Conservation (phyloP, 345 rosid species). For the Bretschneidera sinensis region DNA sequence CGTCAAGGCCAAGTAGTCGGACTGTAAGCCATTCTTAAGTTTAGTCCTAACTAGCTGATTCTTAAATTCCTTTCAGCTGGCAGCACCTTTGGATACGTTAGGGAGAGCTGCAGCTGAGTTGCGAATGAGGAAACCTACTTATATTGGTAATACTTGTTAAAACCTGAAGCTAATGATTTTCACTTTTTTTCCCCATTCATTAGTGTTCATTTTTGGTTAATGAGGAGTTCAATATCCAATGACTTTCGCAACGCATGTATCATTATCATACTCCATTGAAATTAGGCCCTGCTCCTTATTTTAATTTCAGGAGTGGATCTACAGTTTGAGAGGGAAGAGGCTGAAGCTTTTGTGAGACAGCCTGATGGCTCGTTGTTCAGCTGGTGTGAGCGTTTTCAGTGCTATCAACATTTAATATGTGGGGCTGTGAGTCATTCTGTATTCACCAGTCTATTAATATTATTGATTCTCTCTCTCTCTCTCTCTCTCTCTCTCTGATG, state of each 20-base stretch:
- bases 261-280: background rate
- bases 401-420: slow-evolving; percentile 60
- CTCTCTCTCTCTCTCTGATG: background rate
- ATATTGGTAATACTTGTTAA: slow-evolving; percentile 43
- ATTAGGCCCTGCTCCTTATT: background rate
- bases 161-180: slow-evolving; percentile 1
- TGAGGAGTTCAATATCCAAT: too few species aligned
- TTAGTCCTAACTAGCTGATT: slow-evolving; percentile 3
- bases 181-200: slow-evolving; percentile 4
- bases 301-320: slow-evolving; percentile 75
- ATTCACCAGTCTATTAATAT: background rate
- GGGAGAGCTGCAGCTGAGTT: slow-evolving; percentile 74
- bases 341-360: slow-evolving; percentile 66
- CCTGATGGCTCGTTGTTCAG: slow-evolving; percentile 85
- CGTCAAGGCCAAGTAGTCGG: background rate
- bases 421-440: slow-evolving; percentile 51
- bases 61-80: slow-evolving; percentile 46
- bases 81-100: slow-evolving; percentile 58
- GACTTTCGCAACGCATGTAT: too few species aligned
- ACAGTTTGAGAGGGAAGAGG: slow-evolving; percentile 79
- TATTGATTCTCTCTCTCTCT: background rate
- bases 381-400: slow-evolving; percentile 84
- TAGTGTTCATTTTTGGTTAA: too few species aligned
- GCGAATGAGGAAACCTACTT: slow-evolving; percentile 77
- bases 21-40: slow-evolving; percentile 1